These are phyloP conservation scores for Cylindricascospora bacillispora DNA, from an alignment of 1,139 yeast genomes.

Conservation along the genomic window DNA sequence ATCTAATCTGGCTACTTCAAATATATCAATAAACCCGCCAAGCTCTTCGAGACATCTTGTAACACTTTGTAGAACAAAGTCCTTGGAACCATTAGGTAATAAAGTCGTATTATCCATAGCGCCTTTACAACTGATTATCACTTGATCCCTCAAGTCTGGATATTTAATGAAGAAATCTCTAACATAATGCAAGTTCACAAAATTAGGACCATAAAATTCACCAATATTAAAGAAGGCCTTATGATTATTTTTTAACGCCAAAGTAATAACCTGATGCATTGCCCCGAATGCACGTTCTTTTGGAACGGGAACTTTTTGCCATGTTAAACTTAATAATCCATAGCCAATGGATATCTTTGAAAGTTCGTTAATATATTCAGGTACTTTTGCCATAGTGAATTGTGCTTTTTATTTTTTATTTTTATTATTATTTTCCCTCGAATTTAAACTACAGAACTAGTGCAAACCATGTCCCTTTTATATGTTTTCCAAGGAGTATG, in stretches of 20 bases:
- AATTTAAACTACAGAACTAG: too few species aligned
- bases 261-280: conserved; percentile 31
- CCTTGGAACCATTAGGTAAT: conserved; percentile 39
- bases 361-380: conserved; percentile 11
- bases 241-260: conserved; percentile 33
- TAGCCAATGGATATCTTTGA: conserved; percentile 18
- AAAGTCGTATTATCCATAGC: conserved; percentile 34
- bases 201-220: conserved; percentile 58
- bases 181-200: conserved; percentile 40
- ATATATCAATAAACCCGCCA: conserved; percentile 41
- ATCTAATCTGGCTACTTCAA: conserved; percentile 61
- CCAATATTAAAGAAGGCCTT: conserved; percentile 59
- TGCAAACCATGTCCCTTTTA: too few species aligned
- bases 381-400: too few species aligned
- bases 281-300: conserved; percentile 30
- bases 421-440: too few species aligned
- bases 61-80: conserved; percentile 37
- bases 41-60: conserved; percentile 36
- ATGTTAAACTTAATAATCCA: conserved; percentile 36
- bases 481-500: too few species aligned
- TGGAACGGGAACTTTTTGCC: conserved; percentile 36
- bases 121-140: conserved; percentile 59
- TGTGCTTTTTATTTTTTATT: too few species aligned
- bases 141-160: conserved; percentile 41
- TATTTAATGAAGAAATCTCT: conserved; percentile 43